These are phyloP conservation scores for Phascolomyces articulosus DNA, from an alignment of 371 early-diverging fungal species.

Conservation along the genomic window DNA sequence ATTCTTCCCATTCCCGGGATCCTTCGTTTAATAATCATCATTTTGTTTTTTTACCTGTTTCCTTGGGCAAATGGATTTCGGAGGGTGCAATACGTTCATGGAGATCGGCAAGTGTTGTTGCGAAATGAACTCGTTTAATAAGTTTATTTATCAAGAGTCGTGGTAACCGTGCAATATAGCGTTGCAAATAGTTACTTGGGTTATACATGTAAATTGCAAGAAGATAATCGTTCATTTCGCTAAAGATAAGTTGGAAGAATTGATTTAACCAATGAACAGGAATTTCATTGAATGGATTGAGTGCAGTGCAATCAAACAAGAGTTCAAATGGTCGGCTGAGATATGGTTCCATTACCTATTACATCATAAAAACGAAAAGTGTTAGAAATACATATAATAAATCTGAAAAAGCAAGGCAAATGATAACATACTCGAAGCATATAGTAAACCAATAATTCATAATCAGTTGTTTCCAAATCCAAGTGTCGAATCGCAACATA, in stretches of 20 bases:
- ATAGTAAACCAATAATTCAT: slow-evolving; percentile 78
- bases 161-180: slow-evolving; percentile 62
- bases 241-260: slow-evolving; percentile 76
- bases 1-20: no score
- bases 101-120: slow-evolving; percentile 63
- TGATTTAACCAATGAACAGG: slow-evolving; percentile 74
- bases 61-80: slow-evolving; percentile 77
- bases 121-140: slow-evolving; percentile 66
- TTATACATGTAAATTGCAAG: slow-evolving; percentile 73
- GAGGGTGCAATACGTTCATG: slow-evolving; percentile 68
- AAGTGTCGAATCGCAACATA: slow-evolving; percentile 80
- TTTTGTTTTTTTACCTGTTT: slow-evolving; percentile 50
- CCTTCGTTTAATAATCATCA: neutral
- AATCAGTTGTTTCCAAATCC: slow-evolving; percentile 74
- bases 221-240: slow-evolving; percentile 57
- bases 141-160: slow-evolving; percentile 61
- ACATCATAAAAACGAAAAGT: neutral
- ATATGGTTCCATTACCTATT: slow-evolving; percentile 60
- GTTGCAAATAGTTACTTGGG: slow-evolving; percentile 71
- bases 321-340: slow-evolving; percentile 74
- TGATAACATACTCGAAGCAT: slow-evolving; percentile 60
- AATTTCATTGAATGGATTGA: slow-evolving; percentile 77
- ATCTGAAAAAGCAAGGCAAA: no score
- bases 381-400: neutral
- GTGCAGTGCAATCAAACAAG: slow-evolving; percentile 81